Conservation (phyloP, 345 rosid genomes). For the Limnanthes douglasii region DNA sequence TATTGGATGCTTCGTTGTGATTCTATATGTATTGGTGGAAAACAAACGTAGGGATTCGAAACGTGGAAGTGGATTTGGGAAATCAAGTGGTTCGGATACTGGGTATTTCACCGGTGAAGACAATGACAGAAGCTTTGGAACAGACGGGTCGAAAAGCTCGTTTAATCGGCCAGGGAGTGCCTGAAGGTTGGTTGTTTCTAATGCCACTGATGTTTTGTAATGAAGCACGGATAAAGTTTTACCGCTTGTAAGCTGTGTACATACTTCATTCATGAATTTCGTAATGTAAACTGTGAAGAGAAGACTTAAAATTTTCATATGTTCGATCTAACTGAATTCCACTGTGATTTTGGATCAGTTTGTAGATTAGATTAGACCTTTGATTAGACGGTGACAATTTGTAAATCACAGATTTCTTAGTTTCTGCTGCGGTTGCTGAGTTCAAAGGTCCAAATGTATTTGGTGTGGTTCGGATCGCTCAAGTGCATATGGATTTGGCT, state of each 20-base stretch:
- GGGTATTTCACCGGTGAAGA: slow-evolving; percentile 62
- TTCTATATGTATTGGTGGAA: slow-evolving; percentile 3
- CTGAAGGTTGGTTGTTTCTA: slow-evolving; percentile 55
- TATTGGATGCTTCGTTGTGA: slow-evolving; percentile 4
- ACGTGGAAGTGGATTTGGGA: slow-evolving; percentile 69
- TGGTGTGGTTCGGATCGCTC: slow-evolving; percentile 85
- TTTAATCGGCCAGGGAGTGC: slow-evolving; percentile 86
- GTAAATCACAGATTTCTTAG: slow-evolving; percentile 48
- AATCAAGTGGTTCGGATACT: slow-evolving; percentile 79
- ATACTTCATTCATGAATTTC: no score
- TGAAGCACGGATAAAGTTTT: no score
- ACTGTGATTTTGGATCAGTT: no score
- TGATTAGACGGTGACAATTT: no score
- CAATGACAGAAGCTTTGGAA: slow-evolving; percentile 73
- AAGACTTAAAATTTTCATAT: no score
- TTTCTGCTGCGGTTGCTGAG: slow-evolving; percentile 89
- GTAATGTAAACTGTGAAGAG: no score
- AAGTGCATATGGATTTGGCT: slow-evolving; percentile 75
- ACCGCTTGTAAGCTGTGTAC: no score
- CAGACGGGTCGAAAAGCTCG: slow-evolving; percentile 79
- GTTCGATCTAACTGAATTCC: no score
- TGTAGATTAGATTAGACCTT: no score
- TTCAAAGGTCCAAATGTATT: slow-evolving; percentile 88
- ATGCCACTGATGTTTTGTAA: no score
- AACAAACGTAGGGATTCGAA: slow-evolving; percentile 44